phyloP scores from a whole-genome alignment of 1,284 basidiomycete species.

The Ceratobasidium sp. region DNA sequence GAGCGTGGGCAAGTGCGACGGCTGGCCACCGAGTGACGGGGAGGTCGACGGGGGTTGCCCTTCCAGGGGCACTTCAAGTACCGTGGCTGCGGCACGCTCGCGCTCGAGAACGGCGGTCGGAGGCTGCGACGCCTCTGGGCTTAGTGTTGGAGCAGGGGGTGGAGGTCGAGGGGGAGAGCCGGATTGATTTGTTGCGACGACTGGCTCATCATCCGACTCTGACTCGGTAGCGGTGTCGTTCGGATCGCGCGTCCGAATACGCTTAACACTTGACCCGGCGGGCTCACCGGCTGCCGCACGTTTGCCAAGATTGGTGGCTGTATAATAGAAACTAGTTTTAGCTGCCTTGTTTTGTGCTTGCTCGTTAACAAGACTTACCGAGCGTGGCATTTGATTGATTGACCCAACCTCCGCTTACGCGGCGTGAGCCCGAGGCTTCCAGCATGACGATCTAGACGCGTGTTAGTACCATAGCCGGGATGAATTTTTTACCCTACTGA shows the following conservation, averaged over 20 bases:
- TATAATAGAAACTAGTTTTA: not conserved
- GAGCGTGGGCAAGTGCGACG: not conserved
- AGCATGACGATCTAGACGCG: not conserved
- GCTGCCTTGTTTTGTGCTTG: not conserved
- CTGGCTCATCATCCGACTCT: not conserved
- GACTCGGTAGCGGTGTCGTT: not conserved
- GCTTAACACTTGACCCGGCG: not conserved
- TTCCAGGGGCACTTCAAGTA: not conserved
- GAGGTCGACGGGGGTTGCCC: not conserved
- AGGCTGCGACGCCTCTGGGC: not conserved
- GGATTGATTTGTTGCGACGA: not conserved
- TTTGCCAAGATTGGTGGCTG: not conserved
- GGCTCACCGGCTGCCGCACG: not conserved
- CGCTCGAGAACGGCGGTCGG: not conserved
- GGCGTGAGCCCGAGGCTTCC: not conserved
- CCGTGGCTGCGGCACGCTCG: not conserved
- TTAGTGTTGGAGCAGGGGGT: not conserved
- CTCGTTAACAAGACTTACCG: not conserved
- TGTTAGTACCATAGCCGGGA: not conserved
- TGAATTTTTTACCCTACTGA: not conserved
- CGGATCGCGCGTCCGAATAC: not conserved
- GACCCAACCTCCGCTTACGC: constrained; percentile 10
- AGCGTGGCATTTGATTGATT: not conserved
- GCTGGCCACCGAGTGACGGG: not conserved
- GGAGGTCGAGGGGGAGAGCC: not conserved